Percentiles rank a stretch among this genome's conserved stretches.
Evolutionary conservation across 805 yeast species (phyloP).

Genomic region (Schizosaccharomyces pombe): DNA sequence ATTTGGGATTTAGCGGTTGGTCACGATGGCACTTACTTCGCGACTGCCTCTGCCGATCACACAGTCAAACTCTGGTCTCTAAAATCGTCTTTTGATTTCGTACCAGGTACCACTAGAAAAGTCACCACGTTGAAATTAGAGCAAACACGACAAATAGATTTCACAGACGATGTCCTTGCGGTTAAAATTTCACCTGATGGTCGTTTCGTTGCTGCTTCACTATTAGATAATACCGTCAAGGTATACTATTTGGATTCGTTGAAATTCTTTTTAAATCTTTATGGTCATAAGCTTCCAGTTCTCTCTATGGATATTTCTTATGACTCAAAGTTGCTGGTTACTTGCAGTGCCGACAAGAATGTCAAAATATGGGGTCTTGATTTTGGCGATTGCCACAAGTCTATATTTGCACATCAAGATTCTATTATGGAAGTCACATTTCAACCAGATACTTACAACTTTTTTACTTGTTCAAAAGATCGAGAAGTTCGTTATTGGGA

Average conservation of each 20-base stretch:
- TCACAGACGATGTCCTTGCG: conserved; percentile 63
- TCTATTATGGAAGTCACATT: conserved; percentile 75
- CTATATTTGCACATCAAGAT: conserved; percentile 91
- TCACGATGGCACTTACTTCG: conserved; percentile 59
- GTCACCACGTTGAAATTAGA: conserved; percentile 33
- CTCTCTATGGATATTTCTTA: conserved; percentile 71
- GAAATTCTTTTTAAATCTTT: conserved; percentile 67
- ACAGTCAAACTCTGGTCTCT: conserved; percentile 76
- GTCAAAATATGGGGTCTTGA: conserved; percentile 96
- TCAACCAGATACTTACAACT: conserved; percentile 65
- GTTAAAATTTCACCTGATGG: conserved; percentile 63
- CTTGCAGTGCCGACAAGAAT: conserved; percentile 93
- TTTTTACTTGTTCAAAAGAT: conserved; percentile 78
- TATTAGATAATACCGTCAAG: conserved; percentile 85
- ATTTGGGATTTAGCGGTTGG: conserved; percentile 80
- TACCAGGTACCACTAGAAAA: conserved; percentile 39
- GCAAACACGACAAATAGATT: conserved; percentile 62
- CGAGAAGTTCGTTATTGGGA: conserved; percentile 89
- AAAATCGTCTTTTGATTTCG: conserved; percentile 34
- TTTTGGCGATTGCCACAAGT: conserved; percentile 95
- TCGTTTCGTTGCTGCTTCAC: conserved; percentile 54
- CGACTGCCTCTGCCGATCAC: conserved; percentile 90
- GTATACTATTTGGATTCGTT: conserved; percentile 70
- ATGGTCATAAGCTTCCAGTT: conserved; percentile 93
- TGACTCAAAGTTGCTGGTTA: conserved; percentile 69